Conservation (phyloP, 2,329 filamentous ascomycete genomes). For the Paecilomyces sp. region DNA sequence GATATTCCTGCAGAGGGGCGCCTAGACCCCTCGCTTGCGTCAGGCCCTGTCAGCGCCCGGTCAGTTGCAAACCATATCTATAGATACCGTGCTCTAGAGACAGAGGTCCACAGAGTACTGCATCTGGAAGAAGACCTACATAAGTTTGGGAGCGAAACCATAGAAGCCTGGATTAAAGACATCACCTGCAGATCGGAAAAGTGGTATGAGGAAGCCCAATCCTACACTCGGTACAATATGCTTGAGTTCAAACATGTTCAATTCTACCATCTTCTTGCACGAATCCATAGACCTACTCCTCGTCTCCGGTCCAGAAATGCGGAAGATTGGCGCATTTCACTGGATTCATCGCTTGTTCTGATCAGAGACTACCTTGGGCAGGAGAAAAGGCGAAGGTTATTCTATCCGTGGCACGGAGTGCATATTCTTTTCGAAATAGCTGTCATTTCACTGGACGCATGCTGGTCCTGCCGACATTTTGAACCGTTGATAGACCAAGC, state of each 20-base stretch:
- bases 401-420: slow-evolving; percentile 5
- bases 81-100: slow-evolving; percentile 8
- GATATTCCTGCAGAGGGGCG: neutral
- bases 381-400: neutral
- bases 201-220: slow-evolving; percentile 8
- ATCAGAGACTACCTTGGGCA: slow-evolving; percentile 3
- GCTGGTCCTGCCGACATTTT: neutral
- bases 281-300: slow-evolving; percentile 3
- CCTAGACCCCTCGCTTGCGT: neutral
- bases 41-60: slow-evolving; percentile 2
- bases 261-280: slow-evolving; percentile 7
- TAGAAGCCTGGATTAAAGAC: slow-evolving; percentile 6
- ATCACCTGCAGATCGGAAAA: slow-evolving; percentile 4
- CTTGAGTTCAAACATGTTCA: slow-evolving; percentile 10
- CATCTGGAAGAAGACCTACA: slow-evolving; percentile 6
- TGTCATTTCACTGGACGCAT: slow-evolving; percentile 3
- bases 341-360: neutral
- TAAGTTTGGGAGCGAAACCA: neutral
- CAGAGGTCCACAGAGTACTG: slow-evolving; percentile 9
- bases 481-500: neutral
- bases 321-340: neutral
- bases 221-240: slow-evolving; percentile 8
- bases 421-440: slow-evolving; percentile 6
- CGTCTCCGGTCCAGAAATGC: neutral
- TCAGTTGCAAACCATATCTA: slow-evolving; percentile 10